Percentiles rank a stretch among this genome's conserved stretches.
Evolutionary conservation across 805 yeast species (phyloP).

Genomic region (Zygosaccharomyces bailii): DNA sequence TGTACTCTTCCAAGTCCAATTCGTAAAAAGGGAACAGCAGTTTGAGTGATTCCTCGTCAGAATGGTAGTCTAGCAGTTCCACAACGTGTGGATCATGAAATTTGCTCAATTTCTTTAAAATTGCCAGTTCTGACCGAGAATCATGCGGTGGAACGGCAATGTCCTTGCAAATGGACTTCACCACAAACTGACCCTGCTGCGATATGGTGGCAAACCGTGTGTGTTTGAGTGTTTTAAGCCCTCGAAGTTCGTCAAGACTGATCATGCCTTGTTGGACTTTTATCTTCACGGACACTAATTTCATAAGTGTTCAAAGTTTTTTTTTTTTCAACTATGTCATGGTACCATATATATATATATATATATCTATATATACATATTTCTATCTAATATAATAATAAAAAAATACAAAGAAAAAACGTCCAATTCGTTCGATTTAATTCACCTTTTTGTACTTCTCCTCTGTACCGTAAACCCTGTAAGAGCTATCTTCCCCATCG

Average conservation of each 20-base stretch:
- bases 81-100: constrained; percentile 16
- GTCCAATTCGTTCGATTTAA: constrained; percentile 3
- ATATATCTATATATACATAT: neutral
- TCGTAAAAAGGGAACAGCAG: constrained; percentile 21
- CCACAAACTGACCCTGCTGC: constrained; percentile 13
- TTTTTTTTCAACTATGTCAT: neutral
- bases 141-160: constrained; percentile 31
- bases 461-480: constrained; percentile 66
- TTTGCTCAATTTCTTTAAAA: constrained; percentile 18
- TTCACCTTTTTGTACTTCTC: constrained; percentile 31
- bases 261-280: neutral
- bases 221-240: constrained; percentile 9
- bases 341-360: constrained; percentile 1
- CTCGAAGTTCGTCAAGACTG: neutral
- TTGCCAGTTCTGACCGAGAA: constrained; percentile 24
- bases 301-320: no score
- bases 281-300: neutral
- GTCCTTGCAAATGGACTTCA: constrained; percentile 28
- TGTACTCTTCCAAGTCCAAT: constrained; percentile 19
- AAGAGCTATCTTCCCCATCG: constrained; percentile 73
- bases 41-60: constrained; percentile 19
- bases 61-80: constrained; percentile 16
- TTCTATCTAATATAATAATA: constrained; percentile 2
- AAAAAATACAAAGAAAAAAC: neutral
- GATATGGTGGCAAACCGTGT: constrained; percentile 30